These are phyloP conservation scores for Rhizoclosmatium sp. DNA, from an alignment of 192 early-diverging fungal genomes.

Conservation along the genomic window DNA sequence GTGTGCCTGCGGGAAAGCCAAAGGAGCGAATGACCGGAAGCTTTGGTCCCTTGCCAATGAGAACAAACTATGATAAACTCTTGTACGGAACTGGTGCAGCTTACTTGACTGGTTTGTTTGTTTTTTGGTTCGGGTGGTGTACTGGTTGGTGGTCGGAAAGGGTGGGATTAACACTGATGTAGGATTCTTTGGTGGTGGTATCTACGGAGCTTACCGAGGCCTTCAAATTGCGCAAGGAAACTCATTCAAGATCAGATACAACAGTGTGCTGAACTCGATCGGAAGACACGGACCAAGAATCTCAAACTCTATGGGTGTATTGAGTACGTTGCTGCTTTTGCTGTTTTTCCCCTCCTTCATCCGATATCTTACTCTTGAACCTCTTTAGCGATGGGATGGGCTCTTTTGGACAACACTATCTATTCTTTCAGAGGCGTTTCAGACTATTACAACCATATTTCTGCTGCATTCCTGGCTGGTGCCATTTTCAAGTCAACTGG, in stretches of 20 bases:
- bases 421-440: conserved; percentile 41
- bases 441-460: conserved; percentile 64
- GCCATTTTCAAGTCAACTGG: conserved; percentile 65
- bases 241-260: conserved; percentile 58
- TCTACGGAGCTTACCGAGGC: conserved; percentile 59
- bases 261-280: conserved; percentile 59
- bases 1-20: neutral
- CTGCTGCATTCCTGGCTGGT: conserved; percentile 62
- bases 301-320: conserved; percentile 60
- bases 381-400: conserved; percentile 56
- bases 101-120: conserved; percentile 54
- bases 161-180: neutral
- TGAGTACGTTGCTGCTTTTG: conserved; percentile 48
- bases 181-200: conserved; percentile 50
- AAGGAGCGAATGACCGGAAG: conserved; percentile 48
- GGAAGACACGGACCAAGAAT: conserved; percentile 63
- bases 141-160: neutral
- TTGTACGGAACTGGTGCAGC: conserved; percentile 62
- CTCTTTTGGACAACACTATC: conserved; percentile 52
- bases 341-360: conserved; percentile 18
- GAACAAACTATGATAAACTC: conserved; percentile 61
- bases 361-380: neutral
- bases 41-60: conserved; percentile 66
- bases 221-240: conserved; percentile 55
- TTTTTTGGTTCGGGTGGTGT: neutral